Conservation (phyloP, 2,329 filamentous ascomycete genomes). For the Colletotrichum gigasporum region DNA sequence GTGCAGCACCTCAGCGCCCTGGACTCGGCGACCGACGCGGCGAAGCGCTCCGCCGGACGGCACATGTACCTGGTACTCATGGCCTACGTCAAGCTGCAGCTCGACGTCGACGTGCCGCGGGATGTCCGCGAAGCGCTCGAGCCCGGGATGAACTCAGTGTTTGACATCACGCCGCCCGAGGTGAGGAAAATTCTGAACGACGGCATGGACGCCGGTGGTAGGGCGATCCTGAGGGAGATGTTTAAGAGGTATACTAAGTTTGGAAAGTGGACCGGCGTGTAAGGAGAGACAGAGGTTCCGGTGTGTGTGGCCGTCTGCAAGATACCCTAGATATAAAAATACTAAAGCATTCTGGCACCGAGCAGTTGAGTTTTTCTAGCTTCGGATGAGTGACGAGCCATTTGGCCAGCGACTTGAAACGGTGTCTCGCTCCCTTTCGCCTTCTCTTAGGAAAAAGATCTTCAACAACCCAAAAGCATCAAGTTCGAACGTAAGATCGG, state of each 20-base stretch:
- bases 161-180: slow-evolving; percentile 66
- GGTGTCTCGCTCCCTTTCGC: too few species aligned
- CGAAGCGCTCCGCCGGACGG: slow-evolving; percentile 68
- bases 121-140: slow-evolving; percentile 64
- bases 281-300: slow-evolving; percentile 31
- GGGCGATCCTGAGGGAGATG: slow-evolving; percentile 67
- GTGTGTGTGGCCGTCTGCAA: slow-evolving; percentile 2
- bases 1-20: slow-evolving; percentile 55
- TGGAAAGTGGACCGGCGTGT: slow-evolving; percentile 71
- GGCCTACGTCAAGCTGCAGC: slow-evolving; percentile 68
- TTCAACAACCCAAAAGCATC: too few species aligned
- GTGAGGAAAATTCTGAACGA: slow-evolving; percentile 67
- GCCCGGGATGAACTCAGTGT: slow-evolving; percentile 66
- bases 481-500: too few species aligned
- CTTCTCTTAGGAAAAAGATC: too few species aligned
- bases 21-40: slow-evolving; percentile 68
- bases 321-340: slow-evolving; percentile 29
- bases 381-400: too few species aligned
- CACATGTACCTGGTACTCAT: slow-evolving; percentile 70
- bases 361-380: too few species aligned
- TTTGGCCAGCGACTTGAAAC: too few species aligned
- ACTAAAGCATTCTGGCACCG: not conserved
- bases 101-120: slow-evolving; percentile 62
- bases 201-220: slow-evolving; percentile 65
- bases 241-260: slow-evolving; percentile 69